Conservation (phyloP, 345 rosid genomes). For the Geranium brycei region DNA sequence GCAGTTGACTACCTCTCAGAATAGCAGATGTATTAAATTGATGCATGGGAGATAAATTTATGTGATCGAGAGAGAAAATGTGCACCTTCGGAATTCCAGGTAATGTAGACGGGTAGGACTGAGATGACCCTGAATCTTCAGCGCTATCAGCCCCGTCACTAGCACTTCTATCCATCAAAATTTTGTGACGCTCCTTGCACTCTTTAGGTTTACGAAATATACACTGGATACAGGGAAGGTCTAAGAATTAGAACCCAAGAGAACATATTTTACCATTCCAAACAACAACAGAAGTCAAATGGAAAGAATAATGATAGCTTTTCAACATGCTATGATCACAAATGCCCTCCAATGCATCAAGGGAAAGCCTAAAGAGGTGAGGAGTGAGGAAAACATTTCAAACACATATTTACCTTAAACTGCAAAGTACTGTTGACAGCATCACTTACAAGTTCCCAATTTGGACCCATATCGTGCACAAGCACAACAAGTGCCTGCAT, state of each 20-base stretch:
- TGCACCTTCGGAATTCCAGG: constrained; percentile 98
- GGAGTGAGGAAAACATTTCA: constrained; percentile 5
- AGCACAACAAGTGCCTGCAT: constrained; percentile 92
- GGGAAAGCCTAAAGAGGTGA: neutral
- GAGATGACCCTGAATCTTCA: constrained; percentile 97
- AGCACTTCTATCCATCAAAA: constrained; percentile 69
- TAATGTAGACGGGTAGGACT: constrained; percentile 93
- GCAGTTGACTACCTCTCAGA: neutral
- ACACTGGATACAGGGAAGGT: constrained; percentile 37
- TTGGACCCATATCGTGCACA: constrained; percentile 99
- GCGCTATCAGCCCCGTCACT: constrained; percentile 98
- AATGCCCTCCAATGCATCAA: neutral
- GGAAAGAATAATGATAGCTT: neutral
- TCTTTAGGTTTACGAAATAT: constrained; percentile 78
- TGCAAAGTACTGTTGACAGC: constrained; percentile 82
- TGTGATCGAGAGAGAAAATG: constrained; percentile 4
- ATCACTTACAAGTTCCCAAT: constrained; percentile 99
- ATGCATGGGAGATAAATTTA: neutral
- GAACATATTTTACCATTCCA: constrained; percentile 3
- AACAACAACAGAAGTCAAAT: neutral
- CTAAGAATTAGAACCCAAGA: neutral
- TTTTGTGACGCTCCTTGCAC: constrained; percentile 96
- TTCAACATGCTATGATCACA: neutral
- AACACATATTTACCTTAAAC: constrained; percentile 49
- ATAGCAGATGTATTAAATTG: constrained; percentile 7